Evolutionary conservation across 2,329 filamentous ascomycete genomes (phyloP).

Genomic region (Penicillium freii): DNA sequence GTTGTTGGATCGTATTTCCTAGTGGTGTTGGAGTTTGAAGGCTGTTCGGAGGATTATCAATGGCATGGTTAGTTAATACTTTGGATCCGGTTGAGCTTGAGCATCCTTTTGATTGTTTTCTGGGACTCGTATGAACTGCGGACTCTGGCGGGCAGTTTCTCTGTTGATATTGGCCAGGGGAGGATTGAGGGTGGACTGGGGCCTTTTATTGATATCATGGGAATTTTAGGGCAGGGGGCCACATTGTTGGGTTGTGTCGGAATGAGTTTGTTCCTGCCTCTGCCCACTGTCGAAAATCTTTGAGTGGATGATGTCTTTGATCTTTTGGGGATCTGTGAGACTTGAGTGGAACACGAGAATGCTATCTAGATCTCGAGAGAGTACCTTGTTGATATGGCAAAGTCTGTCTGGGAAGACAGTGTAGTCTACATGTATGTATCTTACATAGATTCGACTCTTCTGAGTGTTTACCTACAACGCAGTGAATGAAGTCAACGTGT

Average conservation of each 20-base stretch:
- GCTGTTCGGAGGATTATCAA: no score
- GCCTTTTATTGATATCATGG: conserved; percentile 15
- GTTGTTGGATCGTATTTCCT: no score
- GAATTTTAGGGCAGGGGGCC: background rate
- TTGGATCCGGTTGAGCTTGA: no score
- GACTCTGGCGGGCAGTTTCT: conserved; percentile 15
- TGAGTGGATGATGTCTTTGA: conserved; percentile 29
- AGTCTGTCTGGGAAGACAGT: background rate
- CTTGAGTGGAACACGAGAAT: conserved; percentile 5
- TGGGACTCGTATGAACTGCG: conserved; percentile 57
- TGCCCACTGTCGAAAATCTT: background rate
- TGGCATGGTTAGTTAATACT: no score
- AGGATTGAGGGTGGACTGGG: conserved; percentile 6
- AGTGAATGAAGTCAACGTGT: background rate
- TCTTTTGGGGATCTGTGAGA: conserved; percentile 33
- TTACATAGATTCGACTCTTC: background rate
- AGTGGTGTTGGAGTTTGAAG: no score
- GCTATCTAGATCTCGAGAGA: no score
- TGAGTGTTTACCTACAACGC: background rate
- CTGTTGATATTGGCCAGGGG: conserved; percentile 5
- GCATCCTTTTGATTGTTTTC: conserved; percentile 10
- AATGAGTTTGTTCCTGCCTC: conserved; percentile 10
- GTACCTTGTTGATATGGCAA: background rate
- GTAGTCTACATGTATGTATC: background rate
- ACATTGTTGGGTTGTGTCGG: conserved; percentile 7